Evolutionary conservation across 257 asterid species (phyloP), one percentile per base, ranked within the genome.

Genomic region (Solanum piurae): DNA sequence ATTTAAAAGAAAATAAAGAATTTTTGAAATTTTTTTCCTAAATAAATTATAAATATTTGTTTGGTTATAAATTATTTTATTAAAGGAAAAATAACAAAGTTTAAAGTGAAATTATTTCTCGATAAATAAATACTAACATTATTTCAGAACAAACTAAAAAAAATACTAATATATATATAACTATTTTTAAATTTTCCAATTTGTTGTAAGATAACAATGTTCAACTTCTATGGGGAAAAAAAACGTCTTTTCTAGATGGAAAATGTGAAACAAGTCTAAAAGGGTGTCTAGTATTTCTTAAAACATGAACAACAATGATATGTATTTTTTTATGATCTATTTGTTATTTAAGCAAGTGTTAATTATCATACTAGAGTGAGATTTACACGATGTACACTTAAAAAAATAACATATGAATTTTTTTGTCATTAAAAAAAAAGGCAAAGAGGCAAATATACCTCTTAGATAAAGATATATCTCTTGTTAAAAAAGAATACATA

Each of bases 281-380:
- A 73, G 49, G 80, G 42, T 71, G 42, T 72, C 77, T 72, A 29
- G 44, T 31, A 21, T 73, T 60, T 20, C 10, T 9, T 74, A 36
- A 74, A 74, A 74, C 52, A 10, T 37, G 52, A 37, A 74, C 52
- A 36, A 23, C 1, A 75, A 37, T 10, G 55, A 37, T 69, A 69
- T 74, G 33, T 37, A 13, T 23, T 14, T 1, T 27, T 74, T 37
- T 37, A 44, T 75, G 6, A 2, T 11, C 9, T 37, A 2, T 74
- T 74, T 74, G 10, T 74, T 34, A 34, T 73, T 2, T 73, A 10
- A 18, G 44, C 46, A 34, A 68, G 76, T 23, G 20, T 55, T 7
- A 0, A 0, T 7, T 55, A 55, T 20, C 0, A 7, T 3, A 5
- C 3, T 14, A 18, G 25, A 55, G 64, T 18, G 25, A 0, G 23